phyloP scores from a whole-genome alignment of 768 basidiomycete species.

The Porpolomopsis calyptriformis region DNA sequence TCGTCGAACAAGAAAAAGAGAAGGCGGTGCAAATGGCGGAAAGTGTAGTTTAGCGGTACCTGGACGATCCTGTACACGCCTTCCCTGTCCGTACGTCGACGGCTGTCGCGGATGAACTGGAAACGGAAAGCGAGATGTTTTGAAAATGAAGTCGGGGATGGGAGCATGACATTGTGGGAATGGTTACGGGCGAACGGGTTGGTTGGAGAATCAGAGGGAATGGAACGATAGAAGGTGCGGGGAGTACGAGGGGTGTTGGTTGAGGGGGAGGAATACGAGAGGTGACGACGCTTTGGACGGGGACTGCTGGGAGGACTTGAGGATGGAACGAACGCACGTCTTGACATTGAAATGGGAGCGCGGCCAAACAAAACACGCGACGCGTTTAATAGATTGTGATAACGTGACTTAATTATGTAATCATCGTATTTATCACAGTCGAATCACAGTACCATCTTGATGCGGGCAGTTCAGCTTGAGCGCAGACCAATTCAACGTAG shows the following conservation, averaged over 20 bases:
- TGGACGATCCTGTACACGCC: conserved; percentile 57
- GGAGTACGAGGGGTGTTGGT: background rate
- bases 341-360: background rate
- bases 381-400: too few species aligned
- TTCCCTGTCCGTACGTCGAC: background rate
- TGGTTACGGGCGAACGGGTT: conserved; percentile 10
- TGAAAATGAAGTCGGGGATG: conserved; percentile 5
- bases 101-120: conserved; percentile 2
- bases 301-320: background rate
- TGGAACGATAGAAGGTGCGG: conserved; percentile 4
- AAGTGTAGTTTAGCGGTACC: conserved; percentile 61
- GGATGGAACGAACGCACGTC: background rate
- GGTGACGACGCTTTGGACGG: conserved; percentile 1
- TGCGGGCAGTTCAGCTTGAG: too few species aligned
- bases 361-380: too few species aligned
- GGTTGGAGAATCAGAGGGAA: conserved; percentile 10
- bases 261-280: background rate
- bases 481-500: too few species aligned
- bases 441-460: too few species aligned
- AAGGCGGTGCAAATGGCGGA: conserved; percentile 52
- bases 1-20: conserved; percentile 50
- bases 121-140: conserved; percentile 10
- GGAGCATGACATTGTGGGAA: conserved; percentile 3
- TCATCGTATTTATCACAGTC: too few species aligned
- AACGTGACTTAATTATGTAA: too few species aligned